Evolutionary conservation across 768 basidiomycete genomes (phyloP).

Genomic region (Russula olivacea): DNA sequence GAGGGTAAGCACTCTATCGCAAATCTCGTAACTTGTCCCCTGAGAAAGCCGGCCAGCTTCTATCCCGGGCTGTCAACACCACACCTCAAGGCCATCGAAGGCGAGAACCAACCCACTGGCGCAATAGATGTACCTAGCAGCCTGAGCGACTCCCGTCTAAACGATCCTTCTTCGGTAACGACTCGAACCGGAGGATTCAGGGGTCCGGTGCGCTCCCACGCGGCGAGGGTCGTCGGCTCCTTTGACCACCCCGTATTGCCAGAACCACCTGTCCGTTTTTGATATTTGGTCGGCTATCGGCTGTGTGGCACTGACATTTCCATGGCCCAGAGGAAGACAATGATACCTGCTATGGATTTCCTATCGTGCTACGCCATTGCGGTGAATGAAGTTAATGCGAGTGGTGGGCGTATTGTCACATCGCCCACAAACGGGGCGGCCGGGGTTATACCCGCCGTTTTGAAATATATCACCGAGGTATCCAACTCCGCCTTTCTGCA

Average conservation of each 20-base stretch:
- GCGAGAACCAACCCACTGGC: constrained; percentile 28
- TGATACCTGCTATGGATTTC: constrained; percentile 91
- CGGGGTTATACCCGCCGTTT: constrained; percentile 86
- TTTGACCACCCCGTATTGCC: constrained; percentile 76
- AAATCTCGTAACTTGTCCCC: neutral
- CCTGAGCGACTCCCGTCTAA: constrained; percentile 26
- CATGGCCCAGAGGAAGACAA: constrained; percentile 59
- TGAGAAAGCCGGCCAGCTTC: constrained; percentile 35
- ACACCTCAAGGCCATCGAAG: constrained; percentile 35
- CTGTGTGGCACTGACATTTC: constrained; percentile 4
- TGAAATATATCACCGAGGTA: constrained; percentile 86
- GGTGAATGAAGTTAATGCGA: constrained; percentile 92
- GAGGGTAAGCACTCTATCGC: constrained; percentile 48
- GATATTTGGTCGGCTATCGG: neutral
- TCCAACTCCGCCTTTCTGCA: neutral
- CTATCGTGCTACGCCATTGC: constrained; percentile 91
- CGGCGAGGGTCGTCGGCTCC: constrained; percentile 57
- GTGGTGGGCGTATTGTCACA: constrained; percentile 90
- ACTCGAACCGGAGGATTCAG: neutral
- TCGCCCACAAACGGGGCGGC: constrained; percentile 92
- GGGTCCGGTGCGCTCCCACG: constrained; percentile 26
- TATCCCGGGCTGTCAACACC: constrained; percentile 44
- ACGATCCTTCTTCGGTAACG: constrained; percentile 17
- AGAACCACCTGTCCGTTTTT: constrained; percentile 65
- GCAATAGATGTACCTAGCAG: constrained; percentile 24